Base-by-base conservation (phyloP, 108 stramenopile species). In the Craspedostauros australis region DNA sequence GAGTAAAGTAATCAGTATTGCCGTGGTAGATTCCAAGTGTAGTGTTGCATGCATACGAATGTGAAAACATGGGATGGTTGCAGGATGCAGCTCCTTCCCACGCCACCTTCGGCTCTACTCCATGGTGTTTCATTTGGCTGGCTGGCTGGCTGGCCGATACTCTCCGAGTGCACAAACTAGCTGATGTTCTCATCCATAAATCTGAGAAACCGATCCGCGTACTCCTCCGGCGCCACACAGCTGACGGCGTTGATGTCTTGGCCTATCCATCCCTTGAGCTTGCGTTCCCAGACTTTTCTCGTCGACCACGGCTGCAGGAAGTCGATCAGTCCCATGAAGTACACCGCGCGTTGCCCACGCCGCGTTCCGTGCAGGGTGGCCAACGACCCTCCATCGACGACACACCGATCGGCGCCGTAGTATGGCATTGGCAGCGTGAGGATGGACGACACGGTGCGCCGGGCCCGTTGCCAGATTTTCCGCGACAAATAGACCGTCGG, bases 311-410 rank as follows among this genome's bases (percentile, higher is more conserved):
- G 88, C 52, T 94, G 93, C 29, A 94, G 58, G 55, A 94, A 94
- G 54, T 94, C 93, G 44, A 94, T 94, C 33, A 94, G 55, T 19
- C 93, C 93, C 48, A 94, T 36, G 64, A 88, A 94, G 41, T 74
- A 87, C 7, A 80, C 51, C 8, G 79, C 81, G 3, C 77, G 52
- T 18, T 68, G 47, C 14, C 82, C 86, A 12, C 33, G 50, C 18
- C 87, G 77, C 7, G 52, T 70, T 21, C 92, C 87, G 19, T 54
- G 56, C 1, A 93, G 31, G 5, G 62, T 68, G 14, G 84, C 61
- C n/a, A 86, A 66, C 16, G 19, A 16, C 16, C 92, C 92, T 27
- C 83, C 82, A 45, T 86, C 66, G 11, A 93, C 85, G 31, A 68
- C 82, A 44, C 83, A 80, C 40, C 51, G 51, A 11, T 72, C 79